Evolutionary conservation across 331 rosid species (phyloP).

Genomic region (Prunus yedoensis): DNA sequence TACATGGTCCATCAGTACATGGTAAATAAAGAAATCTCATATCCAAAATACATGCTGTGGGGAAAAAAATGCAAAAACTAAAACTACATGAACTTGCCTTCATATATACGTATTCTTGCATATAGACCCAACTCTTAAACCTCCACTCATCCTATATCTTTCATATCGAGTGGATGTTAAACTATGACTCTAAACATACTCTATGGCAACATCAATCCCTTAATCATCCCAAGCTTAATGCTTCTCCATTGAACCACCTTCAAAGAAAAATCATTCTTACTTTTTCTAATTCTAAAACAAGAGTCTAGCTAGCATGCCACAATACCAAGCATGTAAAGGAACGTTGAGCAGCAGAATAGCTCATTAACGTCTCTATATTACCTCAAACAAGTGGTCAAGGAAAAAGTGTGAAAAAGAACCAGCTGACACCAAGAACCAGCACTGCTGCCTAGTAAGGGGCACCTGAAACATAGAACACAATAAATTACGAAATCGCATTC

Average conservation of each 20-base stretch:
- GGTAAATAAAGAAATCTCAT: neutral
- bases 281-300: neutral
- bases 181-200: neutral
- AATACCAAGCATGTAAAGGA: neutral
- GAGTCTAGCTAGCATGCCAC: neutral
- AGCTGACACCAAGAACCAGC: slow-evolving; percentile 69
- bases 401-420: slow-evolving; percentile 88
- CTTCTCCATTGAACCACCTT: neutral
- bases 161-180: neutral
- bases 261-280: neutral
- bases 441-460: slow-evolving; percentile 64
- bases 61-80: neutral
- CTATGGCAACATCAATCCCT: neutral
- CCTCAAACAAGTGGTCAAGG: slow-evolving; percentile 90
- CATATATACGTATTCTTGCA: neutral
- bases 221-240: neutral
- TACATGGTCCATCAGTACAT: slow-evolving; percentile 3
- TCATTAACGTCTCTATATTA: slow-evolving; percentile 19
- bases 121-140: neutral
- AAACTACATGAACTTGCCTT: too few species aligned
- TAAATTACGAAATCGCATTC: neutral
- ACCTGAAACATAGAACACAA: slow-evolving; percentile 43
- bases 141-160: neutral
- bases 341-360: slow-evolving; percentile 1
- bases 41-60: too few species aligned